Evolutionary conservation across 2,329 filamentous ascomycete species (phyloP).

Genomic region (Xylariaceae sp.): DNA sequence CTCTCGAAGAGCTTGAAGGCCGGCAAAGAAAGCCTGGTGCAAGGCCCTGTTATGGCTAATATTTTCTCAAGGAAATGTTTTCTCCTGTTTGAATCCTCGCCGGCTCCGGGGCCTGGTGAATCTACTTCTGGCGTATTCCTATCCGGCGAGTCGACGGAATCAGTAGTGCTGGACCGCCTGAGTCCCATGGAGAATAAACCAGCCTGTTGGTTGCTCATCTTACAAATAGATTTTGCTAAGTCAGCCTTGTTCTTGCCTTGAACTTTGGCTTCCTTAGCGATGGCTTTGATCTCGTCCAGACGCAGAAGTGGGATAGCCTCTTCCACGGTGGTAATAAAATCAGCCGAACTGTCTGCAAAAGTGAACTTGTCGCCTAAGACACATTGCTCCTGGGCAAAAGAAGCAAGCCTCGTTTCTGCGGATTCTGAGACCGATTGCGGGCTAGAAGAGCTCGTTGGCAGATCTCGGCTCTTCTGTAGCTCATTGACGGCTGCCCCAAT

Average conservation of each 20-base stretch:
- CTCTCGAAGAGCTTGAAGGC: constrained; percentile 85
- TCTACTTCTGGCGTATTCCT: constrained; percentile 42
- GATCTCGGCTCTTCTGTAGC: constrained; percentile 59
- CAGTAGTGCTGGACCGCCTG: constrained; percentile 64
- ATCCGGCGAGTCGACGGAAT: constrained; percentile 54
- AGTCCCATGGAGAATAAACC: constrained; percentile 73
- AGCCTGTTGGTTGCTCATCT: constrained; percentile 72
- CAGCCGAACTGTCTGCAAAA: constrained; percentile 79
- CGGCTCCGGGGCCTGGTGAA: constrained; percentile 30
- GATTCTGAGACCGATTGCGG: constrained; percentile 18
- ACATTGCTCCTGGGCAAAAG: constrained; percentile 45
- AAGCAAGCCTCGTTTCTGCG: constrained; percentile 29
- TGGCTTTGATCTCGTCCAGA: constrained; percentile 82
- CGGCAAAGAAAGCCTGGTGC: constrained; percentile 75
- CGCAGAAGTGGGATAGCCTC: constrained; percentile 80
- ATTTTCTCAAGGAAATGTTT: constrained; percentile 79
- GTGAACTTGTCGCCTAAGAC: constrained; percentile 62
- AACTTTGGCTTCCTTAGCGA: constrained; percentile 86
- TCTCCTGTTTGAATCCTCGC: constrained; percentile 64
- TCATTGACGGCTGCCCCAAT: constrained; percentile 65
- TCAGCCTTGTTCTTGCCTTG: constrained; percentile 88
- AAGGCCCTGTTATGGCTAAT: constrained; percentile 75
- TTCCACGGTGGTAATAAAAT: constrained; percentile 74
- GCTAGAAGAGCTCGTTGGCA: constrained; percentile 49
- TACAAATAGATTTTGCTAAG: constrained; percentile 72